Evolutionary conservation across 108 stramenopile genomes (phyloP), one percentile per base, ranked within the genome.

Genomic region (Nannochloropsis granulata): DNA sequence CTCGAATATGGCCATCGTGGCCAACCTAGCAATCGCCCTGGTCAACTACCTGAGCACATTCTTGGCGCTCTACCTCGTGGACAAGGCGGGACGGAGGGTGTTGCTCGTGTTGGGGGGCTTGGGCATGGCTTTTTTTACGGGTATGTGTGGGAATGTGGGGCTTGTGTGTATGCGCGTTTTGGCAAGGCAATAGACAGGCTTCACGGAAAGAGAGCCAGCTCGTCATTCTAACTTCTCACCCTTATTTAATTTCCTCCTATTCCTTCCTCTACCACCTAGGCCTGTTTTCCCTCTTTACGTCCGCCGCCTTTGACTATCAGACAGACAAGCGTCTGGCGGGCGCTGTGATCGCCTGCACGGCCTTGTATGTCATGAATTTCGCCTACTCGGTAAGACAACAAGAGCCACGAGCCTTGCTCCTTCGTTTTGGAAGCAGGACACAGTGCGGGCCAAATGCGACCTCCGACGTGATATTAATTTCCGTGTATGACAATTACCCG

Each of bases 31-130:
- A 25, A 44, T 90, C 78, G 86, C 86, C 78, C 45, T 90, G n/a
- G 43, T 90, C 43, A 90, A 90, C 45, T 90, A 84, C 21, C 84
- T 90, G 43, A 25, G 87, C 23, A 90, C 88, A 21, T 88, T 90
- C 85, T n/a, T 71, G 16, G 56, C 56, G 21, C 56, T 71, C 11
- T 71, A 71, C 56, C 56, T 71, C 21, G 43, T 81, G 81, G 81
- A 81, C 12, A 19, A 23, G 81, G 43, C 81, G 43, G 81, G 81
- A 2, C 8, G 81, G 21, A 16, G 81, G 34, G n/a, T 44, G 2
- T 23, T 81, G 8, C 81, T 81, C 23, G 43, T 81, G n/a, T 43
- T 19, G n/a, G 81, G 81, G 23, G 34, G 43, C n/a, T 23, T 81
- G 81, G 81, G 43, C 19, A 88, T 90, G 79, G 87, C 88, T 44